These are phyloP conservation scores for Malassezia yamatoensis DNA, from an alignment of 1,284 basidiomycete species.

Conservation along the genomic window DNA sequence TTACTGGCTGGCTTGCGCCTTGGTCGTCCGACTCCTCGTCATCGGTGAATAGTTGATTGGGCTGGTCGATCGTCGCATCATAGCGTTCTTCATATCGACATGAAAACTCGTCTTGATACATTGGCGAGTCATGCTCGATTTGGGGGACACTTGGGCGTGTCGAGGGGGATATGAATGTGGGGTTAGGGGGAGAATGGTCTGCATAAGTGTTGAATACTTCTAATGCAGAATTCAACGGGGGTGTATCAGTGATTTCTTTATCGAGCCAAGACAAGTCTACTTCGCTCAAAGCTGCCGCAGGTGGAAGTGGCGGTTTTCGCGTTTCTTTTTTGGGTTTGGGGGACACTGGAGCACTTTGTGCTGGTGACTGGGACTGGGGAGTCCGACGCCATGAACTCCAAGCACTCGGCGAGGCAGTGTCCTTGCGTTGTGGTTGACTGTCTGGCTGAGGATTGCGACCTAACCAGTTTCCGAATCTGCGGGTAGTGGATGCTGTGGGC, in stretches of 20 bases:
- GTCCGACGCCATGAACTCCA: neutral
- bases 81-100: too few species aligned
- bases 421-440: neutral
- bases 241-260: neutral
- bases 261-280: slow-evolving; percentile 17
- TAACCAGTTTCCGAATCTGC: neutral
- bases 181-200: neutral
- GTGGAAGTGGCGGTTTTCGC: neutral
- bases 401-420: neutral
- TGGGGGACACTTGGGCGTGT: neutral
- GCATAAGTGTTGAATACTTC: neutral
- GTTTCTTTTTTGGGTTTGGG: neutral
- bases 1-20: too few species aligned
- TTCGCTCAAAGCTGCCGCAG: slow-evolving; percentile 3
- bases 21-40: too few species aligned
- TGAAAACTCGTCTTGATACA: too few species aligned
- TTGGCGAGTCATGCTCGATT: too few species aligned
- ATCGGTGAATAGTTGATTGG: too few species aligned
- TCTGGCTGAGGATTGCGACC: neutral
- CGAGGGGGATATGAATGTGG: neutral
- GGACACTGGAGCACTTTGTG: neutral
- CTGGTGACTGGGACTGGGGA: neutral
- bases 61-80: too few species aligned
- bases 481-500: neutral
- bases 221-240: too few species aligned